These are phyloP conservation scores for Talaromyces sp. DNA, from an alignment of 2,329 filamentous ascomycete species.

Conservation along the genomic window DNA sequence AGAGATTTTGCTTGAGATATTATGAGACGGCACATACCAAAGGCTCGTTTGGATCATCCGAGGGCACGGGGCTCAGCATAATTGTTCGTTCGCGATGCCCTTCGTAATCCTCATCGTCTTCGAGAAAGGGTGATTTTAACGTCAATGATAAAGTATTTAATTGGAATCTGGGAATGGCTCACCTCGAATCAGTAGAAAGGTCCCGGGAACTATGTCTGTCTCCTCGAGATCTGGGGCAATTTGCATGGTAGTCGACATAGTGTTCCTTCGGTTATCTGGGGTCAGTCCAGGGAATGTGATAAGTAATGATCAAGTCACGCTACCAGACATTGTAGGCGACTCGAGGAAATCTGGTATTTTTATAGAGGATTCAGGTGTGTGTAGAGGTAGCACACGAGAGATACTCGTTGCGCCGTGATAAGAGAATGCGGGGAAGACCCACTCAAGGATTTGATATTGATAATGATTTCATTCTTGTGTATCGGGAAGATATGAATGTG, in stretches of 20 bases:
- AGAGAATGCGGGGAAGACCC: neutral
- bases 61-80: conserved; percentile 41
- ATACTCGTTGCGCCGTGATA: neutral
- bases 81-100: conserved; percentile 20
- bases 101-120: conserved; percentile 13
- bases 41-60: conserved; percentile 40
- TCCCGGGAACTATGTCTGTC: conserved; percentile 28
- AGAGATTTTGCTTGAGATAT: neutral
- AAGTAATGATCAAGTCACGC: no score
- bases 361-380: neutral
- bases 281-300: no score
- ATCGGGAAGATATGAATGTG: neutral
- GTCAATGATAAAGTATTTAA: neutral
- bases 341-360: neutral
- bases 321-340: neutral
- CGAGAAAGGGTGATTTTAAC: neutral
- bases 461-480: neutral
- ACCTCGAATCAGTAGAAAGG: conserved; percentile 30
- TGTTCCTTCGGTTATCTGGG: neutral
- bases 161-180: neutral
- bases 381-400: neutral
- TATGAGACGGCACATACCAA: conserved; percentile 27
- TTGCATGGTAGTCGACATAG: neutral
- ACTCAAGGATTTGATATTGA: neutral
- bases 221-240: neutral